Evolutionary conservation across 2,329 filamentous ascomycete species (phyloP).

Genomic region (Teratosphaeria gauchensis): DNA sequence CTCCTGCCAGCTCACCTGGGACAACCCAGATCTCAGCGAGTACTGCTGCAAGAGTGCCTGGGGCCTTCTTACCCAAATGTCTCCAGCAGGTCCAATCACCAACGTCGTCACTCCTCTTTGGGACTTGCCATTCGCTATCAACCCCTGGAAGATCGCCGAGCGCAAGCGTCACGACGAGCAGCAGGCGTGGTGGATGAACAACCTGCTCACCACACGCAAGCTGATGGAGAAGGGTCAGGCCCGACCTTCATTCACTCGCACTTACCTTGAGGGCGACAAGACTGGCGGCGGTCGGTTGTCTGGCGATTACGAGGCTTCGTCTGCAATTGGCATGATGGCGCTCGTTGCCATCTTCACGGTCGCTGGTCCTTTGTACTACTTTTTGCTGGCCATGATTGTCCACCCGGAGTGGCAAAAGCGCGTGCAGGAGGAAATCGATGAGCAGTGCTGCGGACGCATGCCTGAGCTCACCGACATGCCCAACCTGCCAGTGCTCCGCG

Average conservation of each 20-base stretch:
- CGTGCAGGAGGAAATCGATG: constrained; percentile 48
- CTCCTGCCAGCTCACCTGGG: constrained; percentile 47
- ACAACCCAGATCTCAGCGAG: constrained; percentile 40
- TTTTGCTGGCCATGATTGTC: constrained; percentile 8
- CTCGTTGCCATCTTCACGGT: constrained; percentile 11
- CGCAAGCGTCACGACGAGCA: constrained; percentile 21
- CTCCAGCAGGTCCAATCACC: constrained; percentile 24
- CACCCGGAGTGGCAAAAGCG: constrained; percentile 8
- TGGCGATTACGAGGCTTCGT: constrained; percentile 27
- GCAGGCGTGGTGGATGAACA: constrained; percentile 20
- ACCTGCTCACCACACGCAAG: constrained; percentile 19
- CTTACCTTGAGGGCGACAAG: constrained; percentile 25
- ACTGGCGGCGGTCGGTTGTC: constrained; percentile 21
- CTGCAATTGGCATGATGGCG: constrained; percentile 7
- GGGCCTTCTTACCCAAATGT: constrained; percentile 24
- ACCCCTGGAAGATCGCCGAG: constrained; percentile 24
- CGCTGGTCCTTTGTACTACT: constrained; percentile 8
- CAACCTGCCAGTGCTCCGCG: constrained; percentile 44
- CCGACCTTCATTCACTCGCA: constrained; percentile 22
- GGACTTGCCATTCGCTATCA: constrained; percentile 21
- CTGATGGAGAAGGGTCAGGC: constrained; percentile 29
- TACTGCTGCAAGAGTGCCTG: constrained; percentile 44
- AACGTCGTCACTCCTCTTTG: constrained; percentile 26
- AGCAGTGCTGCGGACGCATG: constrained; percentile 45
- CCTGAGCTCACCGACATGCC: constrained; percentile 43